Percentiles rank a stretch among this genome's conserved stretches.
Conservation (phyloP, 495 filamentous ascomycete species). For the Tuber indicum region DNA sequence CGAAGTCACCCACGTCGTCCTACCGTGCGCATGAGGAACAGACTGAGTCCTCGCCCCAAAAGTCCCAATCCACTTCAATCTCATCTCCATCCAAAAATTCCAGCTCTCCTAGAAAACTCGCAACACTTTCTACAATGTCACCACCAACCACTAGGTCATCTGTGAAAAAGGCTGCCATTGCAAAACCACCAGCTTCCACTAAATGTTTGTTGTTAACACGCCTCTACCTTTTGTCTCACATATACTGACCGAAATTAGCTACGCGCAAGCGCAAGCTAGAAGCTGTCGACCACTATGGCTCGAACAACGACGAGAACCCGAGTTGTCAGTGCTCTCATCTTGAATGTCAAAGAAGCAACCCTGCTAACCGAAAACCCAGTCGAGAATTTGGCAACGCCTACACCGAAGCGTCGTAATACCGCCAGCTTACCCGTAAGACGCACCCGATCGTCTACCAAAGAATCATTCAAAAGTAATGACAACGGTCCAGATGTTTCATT, state of each 20-base stretch:
- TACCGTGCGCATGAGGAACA: background rate
- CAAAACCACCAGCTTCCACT: background rate
- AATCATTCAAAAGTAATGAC: conserved; percentile 7
- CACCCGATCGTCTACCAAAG: conserved; percentile 20
- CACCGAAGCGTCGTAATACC: conserved; percentile 24
- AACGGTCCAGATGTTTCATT: conserved; percentile 27
- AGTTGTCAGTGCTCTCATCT: background rate
- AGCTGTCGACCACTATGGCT: background rate
- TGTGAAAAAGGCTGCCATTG: conserved; percentile 6
- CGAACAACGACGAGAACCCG: background rate
- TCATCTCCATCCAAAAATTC: background rate
- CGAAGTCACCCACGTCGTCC: background rate
- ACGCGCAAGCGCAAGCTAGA: conserved; percentile 1
- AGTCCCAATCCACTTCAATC: background rate
- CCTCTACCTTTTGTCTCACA: background rate
- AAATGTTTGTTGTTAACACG: background rate
- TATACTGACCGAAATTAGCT: background rate
- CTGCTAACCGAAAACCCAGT: background rate
- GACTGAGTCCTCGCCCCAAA: background rate
- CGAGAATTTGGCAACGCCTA: conserved; percentile 23
- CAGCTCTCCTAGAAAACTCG: background rate
- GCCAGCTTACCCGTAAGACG: conserved; percentile 14
- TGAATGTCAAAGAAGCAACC: background rate
- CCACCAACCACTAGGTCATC: conserved; percentile 30
- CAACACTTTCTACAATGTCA: background rate